A percentile compares a stretch with the other conserved stretches of the same genome.
phyloP scores from a whole-genome alignment of 2,329 filamentous ascomycete genomes.

The Xylariales sp. region DNA sequence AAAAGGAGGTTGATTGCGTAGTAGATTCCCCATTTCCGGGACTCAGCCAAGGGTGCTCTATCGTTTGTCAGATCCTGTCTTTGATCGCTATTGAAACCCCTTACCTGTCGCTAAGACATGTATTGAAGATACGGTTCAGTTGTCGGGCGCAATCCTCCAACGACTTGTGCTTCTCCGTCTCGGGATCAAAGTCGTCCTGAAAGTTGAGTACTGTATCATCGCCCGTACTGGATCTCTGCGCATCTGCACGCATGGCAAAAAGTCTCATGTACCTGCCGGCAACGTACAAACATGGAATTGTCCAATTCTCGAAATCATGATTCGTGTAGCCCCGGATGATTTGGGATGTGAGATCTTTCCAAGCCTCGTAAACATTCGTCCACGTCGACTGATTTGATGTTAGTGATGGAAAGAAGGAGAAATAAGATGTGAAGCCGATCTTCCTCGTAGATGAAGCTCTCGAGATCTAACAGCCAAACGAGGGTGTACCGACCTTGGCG shows the following conservation, averaged over 20 bases:
- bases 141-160: constrained; percentile 87
- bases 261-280: constrained; percentile 80
- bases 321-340: constrained; percentile 79
- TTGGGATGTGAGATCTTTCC: constrained; percentile 77
- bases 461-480: too few species aligned
- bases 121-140: constrained; percentile 85
- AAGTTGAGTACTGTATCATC: constrained; percentile 44
- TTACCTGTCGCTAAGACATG: constrained; percentile 87
- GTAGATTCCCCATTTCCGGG: constrained; percentile 97
- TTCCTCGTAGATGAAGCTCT: too few species aligned
- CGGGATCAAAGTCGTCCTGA: constrained; percentile 77
- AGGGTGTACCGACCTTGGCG: constrained; percentile 23
- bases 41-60: constrained; percentile 79
- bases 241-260: constrained; percentile 89
- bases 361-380: constrained; percentile 78
- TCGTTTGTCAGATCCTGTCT: constrained; percentile 4
- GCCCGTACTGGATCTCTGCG: constrained; percentile 47
- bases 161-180: constrained; percentile 73
- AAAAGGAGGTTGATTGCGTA: constrained; percentile 91
- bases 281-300: constrained; percentile 83
- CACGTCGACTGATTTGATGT: constrained; percentile 51
- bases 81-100: constrained; percentile 17
- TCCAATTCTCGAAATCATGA: constrained; percentile 79
- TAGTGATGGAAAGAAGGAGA: constrained; percentile 8
- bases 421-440: too few species aligned